Percentiles rank a stretch among this genome's conserved stretches.
phyloP scores from a whole-genome alignment of 331 rosid species.

The Pyracantha coccinea region DNA sequence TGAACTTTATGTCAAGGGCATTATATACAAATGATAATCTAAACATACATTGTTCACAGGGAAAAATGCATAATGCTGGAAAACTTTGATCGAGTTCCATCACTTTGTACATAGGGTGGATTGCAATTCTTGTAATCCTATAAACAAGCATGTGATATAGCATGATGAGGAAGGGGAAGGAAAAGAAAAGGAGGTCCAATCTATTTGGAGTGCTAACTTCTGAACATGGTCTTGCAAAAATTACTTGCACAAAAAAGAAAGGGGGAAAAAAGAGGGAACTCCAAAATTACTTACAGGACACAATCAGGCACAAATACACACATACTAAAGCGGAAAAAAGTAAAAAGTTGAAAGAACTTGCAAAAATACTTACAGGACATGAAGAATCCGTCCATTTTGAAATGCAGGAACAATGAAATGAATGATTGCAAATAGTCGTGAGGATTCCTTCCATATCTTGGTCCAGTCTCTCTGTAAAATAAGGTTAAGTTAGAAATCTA shows the following conservation, averaged over 20 bases:
- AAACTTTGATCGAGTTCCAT: not conserved
- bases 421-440: conserved; percentile 95
- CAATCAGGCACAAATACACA: not conserved
- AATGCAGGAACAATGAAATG: conserved; percentile 92
- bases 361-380: conserved; percentile 61
- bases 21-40: not conserved
- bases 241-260: not conserved
- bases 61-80: not conserved
- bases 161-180: not conserved
- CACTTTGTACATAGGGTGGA: not conserved
- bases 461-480: conserved; percentile 72
- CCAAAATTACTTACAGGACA: conserved; percentile 54
- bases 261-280: not conserved
- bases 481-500: conserved; percentile 6
- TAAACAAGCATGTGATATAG: not conserved
- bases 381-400: conserved; percentile 96
- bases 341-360: not conserved
- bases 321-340: not conserved
- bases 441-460: conserved; percentile 84
- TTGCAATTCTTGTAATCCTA: not conserved
- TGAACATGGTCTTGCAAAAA: not conserved
- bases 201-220: not conserved
- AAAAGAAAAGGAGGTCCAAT: not conserved
- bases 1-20: not conserved
- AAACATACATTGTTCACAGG: not conserved